phyloP scores from a whole-genome alignment of 2,329 filamentous ascomycete genomes.

The Fusarium domesticum region DNA sequence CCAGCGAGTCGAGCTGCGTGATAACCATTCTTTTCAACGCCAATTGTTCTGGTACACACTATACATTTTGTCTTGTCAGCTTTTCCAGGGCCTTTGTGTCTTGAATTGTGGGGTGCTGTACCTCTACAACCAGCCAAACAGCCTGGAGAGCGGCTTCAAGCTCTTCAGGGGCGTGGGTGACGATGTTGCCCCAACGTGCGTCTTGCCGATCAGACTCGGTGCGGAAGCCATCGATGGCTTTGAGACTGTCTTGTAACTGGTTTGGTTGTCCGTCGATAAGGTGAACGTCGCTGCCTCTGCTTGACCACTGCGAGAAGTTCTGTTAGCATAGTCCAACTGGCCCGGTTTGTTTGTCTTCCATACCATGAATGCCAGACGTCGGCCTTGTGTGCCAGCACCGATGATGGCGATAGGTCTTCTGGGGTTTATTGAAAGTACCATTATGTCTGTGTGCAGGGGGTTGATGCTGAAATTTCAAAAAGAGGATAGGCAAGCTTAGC shows the following conservation, averaged over 20 bases:
- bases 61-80: slow-evolving; percentile 4
- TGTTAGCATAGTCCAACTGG: not conserved
- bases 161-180: slow-evolving; percentile 17
- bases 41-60: slow-evolving; percentile 45
- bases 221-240: slow-evolving; percentile 27
- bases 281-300: slow-evolving; percentile 29
- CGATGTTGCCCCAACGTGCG: slow-evolving; percentile 20
- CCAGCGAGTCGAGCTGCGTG: slow-evolving; percentile 37
- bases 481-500: not conserved
- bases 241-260: slow-evolving; percentile 28
- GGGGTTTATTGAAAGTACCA: slow-evolving; percentile 13
- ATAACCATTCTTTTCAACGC: slow-evolving; percentile 41
- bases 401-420: slow-evolving; percentile 25
- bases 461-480: too few species aligned
- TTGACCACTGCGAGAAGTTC: slow-evolving; percentile 28
- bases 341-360: not conserved
- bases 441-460: not conserved
- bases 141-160: slow-evolving; percentile 19
- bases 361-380: slow-evolving; percentile 34
- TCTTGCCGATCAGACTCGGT: not conserved
- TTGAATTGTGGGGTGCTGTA: slow-evolving; percentile 1
- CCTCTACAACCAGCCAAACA: slow-evolving; percentile 31
- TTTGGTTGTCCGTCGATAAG: slow-evolving; percentile 26
- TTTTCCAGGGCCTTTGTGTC: fast-evolving
- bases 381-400: slow-evolving; percentile 32